Evolutionary conservation across 129 eudicot species (phyloP), one percentile per base, ranked within the genome.

Genomic region (Ambrosia trifida): DNA sequence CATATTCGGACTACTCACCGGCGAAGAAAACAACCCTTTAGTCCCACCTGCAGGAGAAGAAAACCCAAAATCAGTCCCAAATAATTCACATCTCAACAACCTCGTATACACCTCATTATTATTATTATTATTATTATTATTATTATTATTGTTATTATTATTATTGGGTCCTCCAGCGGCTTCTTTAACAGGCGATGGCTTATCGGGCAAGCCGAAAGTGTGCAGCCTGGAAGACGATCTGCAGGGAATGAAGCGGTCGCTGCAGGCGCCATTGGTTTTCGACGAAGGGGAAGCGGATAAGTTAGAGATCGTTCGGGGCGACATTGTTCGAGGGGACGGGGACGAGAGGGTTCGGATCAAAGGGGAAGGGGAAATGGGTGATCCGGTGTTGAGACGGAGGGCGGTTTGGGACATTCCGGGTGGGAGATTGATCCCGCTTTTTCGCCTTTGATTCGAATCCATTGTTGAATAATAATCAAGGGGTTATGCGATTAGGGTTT

Each of bases 211-310:
- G 79, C 97, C 99, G 44, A 94, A 94, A 0, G 99, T 82, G 77
- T 94, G 96, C 8, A 94, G 91, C 87, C 99, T 85, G 18, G 99
- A 94, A 32, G 97, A 82, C 5, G 99, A 94, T 56, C 99, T 70
- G 51, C 97, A 90, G 0, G 99, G 99, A 14, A 94, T 94, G 72
- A 94, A 94, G 66, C 99, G 79, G 72, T 94, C 99, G 57, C 99
- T 94, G 76, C 97, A 90, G 38, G 89, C 79, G 14, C 77, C 85
- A 8, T 91, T 78, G 2, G 97, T 76, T 62, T 83, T 87, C 2
- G 92, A 85, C 46, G 95, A 87, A 12, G 95, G 83, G 4, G 95
- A 81, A 4, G 95, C 81, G 3, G 91, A 58, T 14, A 88, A 44
- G 56, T 81, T 85, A 3, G 89, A 84, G 3, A 84, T 77, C 3